Evolutionary conservation across 23 red algal species (phyloP), one percentile per base, ranked within the genome.

Genomic region (Agarophyton chilense): DNA sequence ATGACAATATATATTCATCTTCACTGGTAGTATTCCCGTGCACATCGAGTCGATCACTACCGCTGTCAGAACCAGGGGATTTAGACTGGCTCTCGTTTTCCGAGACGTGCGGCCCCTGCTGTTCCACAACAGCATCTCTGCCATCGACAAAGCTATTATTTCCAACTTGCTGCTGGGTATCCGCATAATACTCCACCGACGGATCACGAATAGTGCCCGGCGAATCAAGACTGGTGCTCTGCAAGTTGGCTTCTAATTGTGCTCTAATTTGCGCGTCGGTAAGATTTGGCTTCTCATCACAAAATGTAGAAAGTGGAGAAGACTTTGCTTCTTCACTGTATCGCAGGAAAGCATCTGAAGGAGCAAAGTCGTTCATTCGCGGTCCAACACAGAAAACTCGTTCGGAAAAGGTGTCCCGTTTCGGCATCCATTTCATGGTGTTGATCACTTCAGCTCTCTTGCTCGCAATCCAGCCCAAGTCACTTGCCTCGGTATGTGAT

Each of bases 321-420:
- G 68, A 25, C 25, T 47, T 49, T 5, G 68, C 43, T 19, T 74
- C 68, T 47, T 46, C 68, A 29, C 68, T 74, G 68, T 46, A 74
- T 74, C 43, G 18, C 34, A 74, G 18, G 68, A 74, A 74, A 24
- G 68, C 40, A 25, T 74, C 68, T 12, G 68, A 74, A 31, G 68
- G 68, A 43, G 68, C 38, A 29, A 74, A 74, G 68, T 74, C 68
- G 43, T 74, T 74, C 68, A 74, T 74, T 47, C 41, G 40, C 36
- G 68, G 68, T 10, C 68, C 40, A 6, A 21, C 38, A 39, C 68
- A 74, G 41, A 74, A 74, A 43, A 74, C 41, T 18, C n/a, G 40
- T 74, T 74, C 68, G 22, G 38, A 4, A 47, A 74, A 74, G 25
- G 41, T 43, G 68, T 74, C 68, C 0, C 40, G 43, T 18, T 29